These are phyloP conservation scores for Tricholoma terreum DNA, from an alignment of 768 basidiomycete genomes.

Conservation along the genomic window DNA sequence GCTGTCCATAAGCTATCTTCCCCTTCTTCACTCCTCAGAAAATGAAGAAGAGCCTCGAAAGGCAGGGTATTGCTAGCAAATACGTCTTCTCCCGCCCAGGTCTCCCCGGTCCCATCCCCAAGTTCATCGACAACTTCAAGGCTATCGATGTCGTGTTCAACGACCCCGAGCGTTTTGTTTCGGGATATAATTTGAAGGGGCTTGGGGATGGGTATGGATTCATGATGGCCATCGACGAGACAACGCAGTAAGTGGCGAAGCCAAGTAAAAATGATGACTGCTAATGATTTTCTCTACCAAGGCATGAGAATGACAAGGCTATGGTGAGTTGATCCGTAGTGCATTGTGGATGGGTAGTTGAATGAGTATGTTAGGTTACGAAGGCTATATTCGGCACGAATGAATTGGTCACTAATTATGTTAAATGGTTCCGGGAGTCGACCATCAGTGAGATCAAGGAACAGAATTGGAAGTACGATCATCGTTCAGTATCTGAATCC, in stretches of 20 bases:
- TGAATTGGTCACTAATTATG: too few species aligned
- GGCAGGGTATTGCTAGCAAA: constrained; percentile 34
- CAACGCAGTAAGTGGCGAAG: constrained; percentile 29
- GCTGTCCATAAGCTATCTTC: constrained; percentile 14
- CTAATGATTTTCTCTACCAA: too few species aligned
- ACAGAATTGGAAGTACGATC: too few species aligned
- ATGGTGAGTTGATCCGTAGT: constrained; percentile 23
- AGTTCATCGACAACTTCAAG: constrained; percentile 30
- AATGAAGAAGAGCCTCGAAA: constrained; percentile 33
- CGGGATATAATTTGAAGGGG: constrained; percentile 23
- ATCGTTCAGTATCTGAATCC: too few species aligned
- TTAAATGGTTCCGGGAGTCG: too few species aligned
- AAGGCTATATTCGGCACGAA: too few species aligned
- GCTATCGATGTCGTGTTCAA: constrained; percentile 33
- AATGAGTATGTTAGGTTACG: constrained; percentile 28
- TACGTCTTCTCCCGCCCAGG: constrained; percentile 42
- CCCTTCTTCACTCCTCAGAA: constrained; percentile 45
- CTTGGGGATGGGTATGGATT: constrained; percentile 38
- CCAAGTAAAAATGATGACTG: too few species aligned
- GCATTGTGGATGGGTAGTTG: constrained; percentile 42
- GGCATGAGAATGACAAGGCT: constrained; percentile 31
- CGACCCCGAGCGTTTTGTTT: constrained; percentile 34
- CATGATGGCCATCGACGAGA: constrained; percentile 40
- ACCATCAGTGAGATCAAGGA: too few species aligned
- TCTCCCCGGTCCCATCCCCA: constrained; percentile 22